Conservation (phyloP, 352 stramenopile genomes). For the Globisporangium heterothallicum region DNA sequence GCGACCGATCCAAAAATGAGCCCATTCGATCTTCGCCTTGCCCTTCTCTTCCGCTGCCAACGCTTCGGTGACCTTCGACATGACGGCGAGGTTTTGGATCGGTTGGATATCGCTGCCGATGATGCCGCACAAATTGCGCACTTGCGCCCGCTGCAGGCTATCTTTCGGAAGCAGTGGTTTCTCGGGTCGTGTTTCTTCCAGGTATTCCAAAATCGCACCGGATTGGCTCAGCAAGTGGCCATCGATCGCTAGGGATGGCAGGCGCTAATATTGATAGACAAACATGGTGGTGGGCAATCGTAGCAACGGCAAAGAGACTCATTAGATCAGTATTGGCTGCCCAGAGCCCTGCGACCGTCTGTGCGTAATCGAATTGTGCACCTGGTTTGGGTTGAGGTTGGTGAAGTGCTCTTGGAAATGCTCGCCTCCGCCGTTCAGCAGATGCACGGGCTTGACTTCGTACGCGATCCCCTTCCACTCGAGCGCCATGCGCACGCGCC, state of each 20-base stretch:
- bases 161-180: conserved; percentile 71
- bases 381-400: conserved; percentile 69
- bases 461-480: conserved; percentile 84
- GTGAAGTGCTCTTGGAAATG: conserved; percentile 45
- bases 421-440: conserved; percentile 54
- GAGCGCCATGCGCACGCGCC: conserved; percentile 86
- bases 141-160: conserved; percentile 54
- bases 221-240: conserved; percentile 74
- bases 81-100: conserved; percentile 83
- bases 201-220: conserved; percentile 90
- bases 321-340: too few species aligned
- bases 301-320: too few species aligned
- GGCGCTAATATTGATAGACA: too few species aligned
- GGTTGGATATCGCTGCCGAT: conserved; percentile 90
- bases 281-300: too few species aligned
- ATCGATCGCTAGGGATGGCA: conserved; percentile 82
- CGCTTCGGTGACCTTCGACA: conserved; percentile 45
- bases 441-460: conserved; percentile 69
- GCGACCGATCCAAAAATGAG: conserved; percentile 65
- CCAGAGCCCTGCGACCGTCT: too few species aligned
- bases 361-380: too few species aligned
- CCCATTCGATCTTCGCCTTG: conserved; percentile 48
- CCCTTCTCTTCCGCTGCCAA: conserved; percentile 47
- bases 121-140: conserved; percentile 86
- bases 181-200: conserved; percentile 82